Percentiles rank a stretch among this genome's conserved stretches.
Conservation (phyloP, 306 rosid genomes). For the Dryas alaskensis region DNA sequence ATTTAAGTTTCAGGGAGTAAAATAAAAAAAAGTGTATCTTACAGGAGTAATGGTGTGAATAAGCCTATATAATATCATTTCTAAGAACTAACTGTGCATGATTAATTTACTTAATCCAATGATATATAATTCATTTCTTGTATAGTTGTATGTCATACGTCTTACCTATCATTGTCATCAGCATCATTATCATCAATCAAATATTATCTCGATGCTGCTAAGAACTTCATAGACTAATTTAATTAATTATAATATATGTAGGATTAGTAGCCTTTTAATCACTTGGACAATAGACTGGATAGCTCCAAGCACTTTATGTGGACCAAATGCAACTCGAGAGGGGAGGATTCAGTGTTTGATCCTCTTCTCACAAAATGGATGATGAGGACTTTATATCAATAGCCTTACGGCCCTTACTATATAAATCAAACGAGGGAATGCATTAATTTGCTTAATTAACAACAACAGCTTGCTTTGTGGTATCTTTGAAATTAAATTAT, state of each 20-base stretch:
- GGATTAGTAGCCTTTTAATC: neutral
- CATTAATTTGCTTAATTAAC: no score
- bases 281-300: neutral
- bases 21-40: no score
- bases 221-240: conserved; percentile 7
- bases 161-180: conserved; percentile 17
- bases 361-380: no score
- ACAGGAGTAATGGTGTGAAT: no score
- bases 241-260: neutral
- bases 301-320: neutral
- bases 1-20: no score
- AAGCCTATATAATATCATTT: neutral
- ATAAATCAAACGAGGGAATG: no score
- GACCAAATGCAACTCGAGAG: no score
- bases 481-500: neutral
- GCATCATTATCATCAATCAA: conserved; percentile 11
- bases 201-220: conserved; percentile 26
- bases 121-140: conserved; percentile 18
- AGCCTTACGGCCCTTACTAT: no score
- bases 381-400: no score
- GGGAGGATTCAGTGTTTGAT: no score
- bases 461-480: neutral
- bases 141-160: neutral
- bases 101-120: conserved; percentile 22
- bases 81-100: neutral